Base-by-base conservation (phyloP, 2,329 filamentous ascomycete species). In the Colletotrichum tofieldiae region DNA sequence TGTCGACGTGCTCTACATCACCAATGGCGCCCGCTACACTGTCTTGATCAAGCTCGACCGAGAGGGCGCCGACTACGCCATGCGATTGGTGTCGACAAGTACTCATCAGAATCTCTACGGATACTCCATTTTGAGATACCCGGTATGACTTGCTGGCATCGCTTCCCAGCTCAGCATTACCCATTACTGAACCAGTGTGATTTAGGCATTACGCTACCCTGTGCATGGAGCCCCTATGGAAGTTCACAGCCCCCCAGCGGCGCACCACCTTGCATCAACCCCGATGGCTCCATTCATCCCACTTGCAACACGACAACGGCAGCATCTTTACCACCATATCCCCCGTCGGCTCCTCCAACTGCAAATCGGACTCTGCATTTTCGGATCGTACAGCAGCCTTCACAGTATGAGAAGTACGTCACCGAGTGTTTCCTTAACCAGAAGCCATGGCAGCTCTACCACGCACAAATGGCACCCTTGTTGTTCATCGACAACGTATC, bases 21-120 rank as follows among this genome's bases (percentile, higher is more conserved):
- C 81, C 69, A 89, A 87, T 67, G 88, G 88, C 7, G 86, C 86
- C 67, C 83, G 88, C 3, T 89, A 86, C 75, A 88, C 87, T 0
- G 80, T 89, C 0, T 75, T 89, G 51, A 75, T 88, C 73, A 78
- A 84, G 66, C 79, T 89, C 2, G 78, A 84, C 39, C 67, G 18
- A 16, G 82, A 84, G 43, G 77, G 82, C 0, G 86, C 86, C 1
- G 80, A 86, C 64, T 91, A 89, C 77, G 85, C 85, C 3, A 85
- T 91, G 37, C 88, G 90, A 2, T 81, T 88, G 43, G 85, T 86
- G 26, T 85, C 87, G 18, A 81, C 81, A 7, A 83, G 81, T 35
- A 78, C 83, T 3, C 84, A 86, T 20, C 90, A 92, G 75, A 83
- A 90, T 63, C 82, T 92, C 41, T 82, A 84, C 8, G 89, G 86